Evolutionary conservation across 2,329 filamentous ascomycete species (phyloP), one percentile per base, ranked within the genome.

Genomic region (Bipolaris bicolor): DNA sequence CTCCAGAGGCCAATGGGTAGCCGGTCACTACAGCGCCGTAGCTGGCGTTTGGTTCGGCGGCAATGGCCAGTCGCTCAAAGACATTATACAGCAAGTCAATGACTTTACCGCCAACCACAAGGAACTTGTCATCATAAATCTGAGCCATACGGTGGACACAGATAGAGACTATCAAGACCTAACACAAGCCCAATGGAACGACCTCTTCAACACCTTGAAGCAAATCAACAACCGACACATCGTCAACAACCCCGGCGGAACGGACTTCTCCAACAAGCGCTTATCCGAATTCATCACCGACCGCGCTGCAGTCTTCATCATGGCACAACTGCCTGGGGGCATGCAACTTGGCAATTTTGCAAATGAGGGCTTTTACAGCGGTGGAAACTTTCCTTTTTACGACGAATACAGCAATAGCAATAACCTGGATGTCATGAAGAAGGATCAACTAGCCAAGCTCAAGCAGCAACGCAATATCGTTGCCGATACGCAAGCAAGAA

Each of bases 121-220:
- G 10, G 81, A 83, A 58, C 70, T 83, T 49, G 70, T 83, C 49
- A 78, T 83, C 55, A 73, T 83, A 50, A 76, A 79, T 33, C 67
- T 83, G n/a, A 76, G 76, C 15, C 81, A 82, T 43, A 79, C 77
- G 3, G 66, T 80, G 13, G 76, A 81, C 59, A 77, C 78, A 4
- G 74, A 78, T 41, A 66, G 76, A 45, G 61, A 72, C 26, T 78
- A 76, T 58, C 69, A 65, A 33, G 65, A 76, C 52, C 78, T 82
- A 53, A 69, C 66, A 7, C 63, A 76, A 16, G 64, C 66, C 20
- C 76, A 82, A 26, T 78, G 77, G 69, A 73, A 78, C 62, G 65
- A 72, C n/a, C 77, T 82, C 36, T 80, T 82, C 51, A 66, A 73
- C 52, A 75, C 77, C 55, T 71, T 83, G 2, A 75, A 68, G 39